Percentiles rank a stretch among this genome's conserved stretches.
phyloP scores from a whole-genome alignment of 2,329 filamentous ascomycete species.

The Fusarium phyllophilum region DNA sequence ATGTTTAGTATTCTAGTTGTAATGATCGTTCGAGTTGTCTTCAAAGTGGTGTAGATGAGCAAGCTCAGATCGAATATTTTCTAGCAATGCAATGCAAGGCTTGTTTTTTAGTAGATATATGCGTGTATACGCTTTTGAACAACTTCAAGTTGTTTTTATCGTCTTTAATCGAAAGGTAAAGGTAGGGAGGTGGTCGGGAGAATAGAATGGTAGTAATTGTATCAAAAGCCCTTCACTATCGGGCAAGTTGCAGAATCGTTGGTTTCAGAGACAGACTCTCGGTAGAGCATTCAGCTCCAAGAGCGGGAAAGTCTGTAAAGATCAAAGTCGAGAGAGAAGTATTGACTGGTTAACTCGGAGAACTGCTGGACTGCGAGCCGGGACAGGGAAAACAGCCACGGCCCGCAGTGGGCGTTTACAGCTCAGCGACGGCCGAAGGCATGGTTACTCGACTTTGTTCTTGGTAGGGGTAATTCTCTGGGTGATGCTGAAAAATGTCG shows the following conservation, averaged over 20 bases:
- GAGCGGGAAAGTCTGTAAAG: slow-evolving; percentile 65
- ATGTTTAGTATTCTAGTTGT: not conserved
- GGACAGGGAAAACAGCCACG: slow-evolving; percentile 54
- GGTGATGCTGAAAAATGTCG: slow-evolving; percentile 52
- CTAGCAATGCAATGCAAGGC: not conserved
- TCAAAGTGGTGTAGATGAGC: not conserved
- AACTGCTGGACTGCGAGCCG: slow-evolving; percentile 88
- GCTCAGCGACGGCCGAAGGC: slow-evolving; percentile 85
- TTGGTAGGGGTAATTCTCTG: slow-evolving; percentile 52
- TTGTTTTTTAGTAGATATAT: not conserved
- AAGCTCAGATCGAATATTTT: slow-evolving; percentile 1
- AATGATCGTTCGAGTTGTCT: not conserved
- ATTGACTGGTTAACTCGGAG: slow-evolving; percentile 73
- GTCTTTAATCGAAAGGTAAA: not conserved
- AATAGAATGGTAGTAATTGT: slow-evolving; percentile 10
- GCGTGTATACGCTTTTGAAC: not conserved
- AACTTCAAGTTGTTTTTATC: slow-evolving; percentile 1
- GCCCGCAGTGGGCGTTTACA: slow-evolving; percentile 91
- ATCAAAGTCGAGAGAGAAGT: slow-evolving; percentile 71
- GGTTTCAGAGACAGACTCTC: slow-evolving; percentile 54
- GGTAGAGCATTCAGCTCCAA: slow-evolving; percentile 48
- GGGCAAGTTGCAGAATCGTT: slow-evolving; percentile 46
- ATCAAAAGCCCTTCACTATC: slow-evolving; percentile 44
- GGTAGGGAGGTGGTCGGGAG: not conserved
- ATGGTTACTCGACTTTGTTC: slow-evolving; percentile 77